Conservation (phyloP, 2,329 filamentous ascomycete species). For the Colletotrichum acutatum region DNA sequence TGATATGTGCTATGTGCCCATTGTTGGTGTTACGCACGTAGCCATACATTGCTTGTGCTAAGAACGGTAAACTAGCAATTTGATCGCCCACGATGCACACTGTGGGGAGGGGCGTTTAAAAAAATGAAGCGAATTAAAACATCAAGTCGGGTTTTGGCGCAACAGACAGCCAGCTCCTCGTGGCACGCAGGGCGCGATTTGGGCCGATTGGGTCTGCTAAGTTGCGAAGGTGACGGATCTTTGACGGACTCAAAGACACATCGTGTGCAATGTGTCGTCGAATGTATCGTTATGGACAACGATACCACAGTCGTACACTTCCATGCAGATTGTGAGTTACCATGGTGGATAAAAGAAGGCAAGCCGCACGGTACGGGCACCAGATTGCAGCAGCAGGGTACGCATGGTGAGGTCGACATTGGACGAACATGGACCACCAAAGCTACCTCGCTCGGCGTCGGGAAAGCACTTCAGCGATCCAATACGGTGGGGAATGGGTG, state of each 20-base stretch:
- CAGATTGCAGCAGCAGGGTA: slow-evolving; percentile 3
- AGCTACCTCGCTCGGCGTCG: not conserved
- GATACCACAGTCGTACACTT: not conserved
- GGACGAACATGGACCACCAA: slow-evolving; percentile 29
- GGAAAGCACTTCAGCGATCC: not conserved
- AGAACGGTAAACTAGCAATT: slow-evolving; percentile 2
- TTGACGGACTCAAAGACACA: slow-evolving; percentile 19
- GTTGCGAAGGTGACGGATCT: not conserved
- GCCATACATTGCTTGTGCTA: not conserved
- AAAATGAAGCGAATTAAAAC: not conserved
- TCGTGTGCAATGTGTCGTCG: slow-evolving; percentile 1
- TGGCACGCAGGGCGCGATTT: not conserved
- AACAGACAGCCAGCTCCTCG: slow-evolving; percentile 2
- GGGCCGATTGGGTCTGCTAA: not conserved
- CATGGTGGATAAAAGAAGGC: slow-evolving; percentile 10
- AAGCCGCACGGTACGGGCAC: not conserved
- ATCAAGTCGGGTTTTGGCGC: not conserved
- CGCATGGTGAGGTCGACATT: slow-evolving; percentile 8
- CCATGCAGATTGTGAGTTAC: slow-evolving; percentile 18
- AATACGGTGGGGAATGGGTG: slow-evolving; percentile 12
- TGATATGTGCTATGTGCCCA: not conserved
- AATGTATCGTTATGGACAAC: not conserved
- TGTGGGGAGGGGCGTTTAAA: not conserved
- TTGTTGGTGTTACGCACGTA: slow-evolving; percentile 14
- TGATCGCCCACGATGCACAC: slow-evolving; percentile 8